Evolutionary conservation across 1,284 basidiomycete species (phyloP).

Genomic region (Erythrobasidium hasegawianum): DNA sequence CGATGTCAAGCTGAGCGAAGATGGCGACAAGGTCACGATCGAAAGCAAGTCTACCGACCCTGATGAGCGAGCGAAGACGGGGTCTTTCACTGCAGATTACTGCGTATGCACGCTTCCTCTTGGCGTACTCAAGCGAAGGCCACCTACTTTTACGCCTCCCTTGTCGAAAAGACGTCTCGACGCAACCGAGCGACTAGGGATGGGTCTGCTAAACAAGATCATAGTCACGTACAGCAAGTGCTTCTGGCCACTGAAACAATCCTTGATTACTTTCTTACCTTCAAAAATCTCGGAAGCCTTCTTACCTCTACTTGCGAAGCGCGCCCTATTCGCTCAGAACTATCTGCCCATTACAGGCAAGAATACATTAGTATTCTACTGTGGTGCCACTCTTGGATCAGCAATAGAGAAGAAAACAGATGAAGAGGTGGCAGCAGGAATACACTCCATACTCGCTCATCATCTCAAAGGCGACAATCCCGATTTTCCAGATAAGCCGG

Average conservation of each 20-base stretch:
- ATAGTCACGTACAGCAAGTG: slow-evolving; percentile 46
- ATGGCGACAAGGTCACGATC: slow-evolving; percentile 19
- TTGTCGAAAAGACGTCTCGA: slow-evolving; percentile 46
- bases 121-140: slow-evolving; percentile 48
- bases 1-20: slow-evolving; percentile 37
- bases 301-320: slow-evolving; percentile 8
- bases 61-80: not conserved
- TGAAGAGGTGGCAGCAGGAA: slow-evolving; percentile 43
- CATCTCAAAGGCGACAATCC: slow-evolving; percentile 31
- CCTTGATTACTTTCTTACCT: slow-evolving; percentile 39
- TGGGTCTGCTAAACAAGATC: slow-evolving; percentile 51
- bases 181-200: slow-evolving; percentile 46
- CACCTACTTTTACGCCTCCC: slow-evolving; percentile 46
- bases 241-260: slow-evolving; percentile 46
- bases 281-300: slow-evolving; percentile 33
- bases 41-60: not conserved
- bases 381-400: slow-evolving; percentile 45
- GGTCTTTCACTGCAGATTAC: slow-evolving; percentile 39
- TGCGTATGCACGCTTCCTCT: slow-evolving; percentile 49
- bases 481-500: slow-evolving; percentile 33
- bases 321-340: slow-evolving; percentile 41
- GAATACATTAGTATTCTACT: slow-evolving; percentile 47
- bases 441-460: slow-evolving; percentile 40
- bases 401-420: slow-evolving; percentile 45
- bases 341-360: slow-evolving; percentile 41